Percentiles rank a stretch among this genome's conserved stretches.
phyloP scores from a whole-genome alignment of 257 asterid genomes.

The Solanum pimpinellifolium region DNA sequence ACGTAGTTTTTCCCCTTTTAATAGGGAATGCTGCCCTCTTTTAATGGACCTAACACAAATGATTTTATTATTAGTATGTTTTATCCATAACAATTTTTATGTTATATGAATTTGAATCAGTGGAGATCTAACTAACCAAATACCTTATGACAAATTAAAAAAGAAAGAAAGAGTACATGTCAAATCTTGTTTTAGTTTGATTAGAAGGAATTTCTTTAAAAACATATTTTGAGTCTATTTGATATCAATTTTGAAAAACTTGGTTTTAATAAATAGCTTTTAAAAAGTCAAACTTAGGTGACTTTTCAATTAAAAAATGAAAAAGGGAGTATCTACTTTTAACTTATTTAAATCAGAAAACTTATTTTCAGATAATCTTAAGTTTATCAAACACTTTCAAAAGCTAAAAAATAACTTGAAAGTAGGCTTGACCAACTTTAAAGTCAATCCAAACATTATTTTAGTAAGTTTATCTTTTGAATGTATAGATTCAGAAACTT shows the following conservation, averaged over 20 bases:
- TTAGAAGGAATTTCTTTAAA: not conserved
- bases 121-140: not conserved
- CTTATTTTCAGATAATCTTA: not conserved
- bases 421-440: too few relatives aligned
- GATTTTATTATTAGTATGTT: too few relatives aligned
- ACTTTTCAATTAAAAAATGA: too few relatives aligned
- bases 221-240: not conserved
- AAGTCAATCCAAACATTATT: not conserved
- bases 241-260: too few relatives aligned
- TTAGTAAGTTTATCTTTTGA: not conserved
- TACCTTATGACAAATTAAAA: not conserved
- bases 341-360: too few relatives aligned
- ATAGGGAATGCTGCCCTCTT: too few relatives aligned
- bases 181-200: not conserved
- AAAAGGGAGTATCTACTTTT: too few relatives aligned
- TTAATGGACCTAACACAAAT: not conserved
- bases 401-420: not conserved
- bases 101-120: not conserved
- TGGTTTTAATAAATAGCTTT: too few relatives aligned
- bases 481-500: not conserved
- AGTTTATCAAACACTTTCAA: not conserved
- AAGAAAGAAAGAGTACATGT: not conserved
- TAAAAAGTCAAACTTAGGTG: too few relatives aligned
- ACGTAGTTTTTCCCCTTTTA: too few relatives aligned
- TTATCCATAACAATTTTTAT: too few relatives aligned